phyloP scores from a whole-genome alignment of 495 filamentous ascomycete species.

The Opeltia flavorubescens region DNA sequence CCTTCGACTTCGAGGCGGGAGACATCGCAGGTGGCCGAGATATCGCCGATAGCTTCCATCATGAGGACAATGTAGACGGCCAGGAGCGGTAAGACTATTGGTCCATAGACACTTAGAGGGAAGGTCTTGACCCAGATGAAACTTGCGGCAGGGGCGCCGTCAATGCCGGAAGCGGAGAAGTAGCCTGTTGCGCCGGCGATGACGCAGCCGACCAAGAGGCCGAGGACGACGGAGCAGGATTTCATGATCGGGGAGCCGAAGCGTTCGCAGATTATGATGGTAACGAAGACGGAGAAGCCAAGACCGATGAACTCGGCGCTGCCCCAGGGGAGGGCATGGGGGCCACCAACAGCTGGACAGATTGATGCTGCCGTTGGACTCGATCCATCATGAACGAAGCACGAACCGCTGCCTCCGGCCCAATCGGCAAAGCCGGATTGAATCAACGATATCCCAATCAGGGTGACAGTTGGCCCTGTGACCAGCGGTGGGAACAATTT shows the following conservation, averaged over 20 bases:
- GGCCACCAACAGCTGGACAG: constrained; percentile 59
- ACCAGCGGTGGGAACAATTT: constrained; percentile 80
- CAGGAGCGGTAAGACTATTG: constrained; percentile 68
- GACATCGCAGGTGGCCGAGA: constrained; percentile 53
- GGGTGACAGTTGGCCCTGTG: constrained; percentile 65
- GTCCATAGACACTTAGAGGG: constrained; percentile 64
- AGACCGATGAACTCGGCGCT: constrained; percentile 77
- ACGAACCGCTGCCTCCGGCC: constrained; percentile 63
- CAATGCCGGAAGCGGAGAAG: constrained; percentile 58
- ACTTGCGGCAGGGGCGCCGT: constrained; percentile 50
- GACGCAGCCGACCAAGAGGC: constrained; percentile 74
- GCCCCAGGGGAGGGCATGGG: constrained; percentile 78
- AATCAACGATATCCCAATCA: constrained; percentile 66
- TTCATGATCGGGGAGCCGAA: constrained; percentile 73
- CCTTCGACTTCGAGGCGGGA: constrained; percentile 75
- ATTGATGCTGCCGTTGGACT: constrained; percentile 35
- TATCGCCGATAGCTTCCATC: constrained; percentile 75
- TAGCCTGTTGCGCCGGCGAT: constrained; percentile 76
- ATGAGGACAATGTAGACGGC: constrained; percentile 80
- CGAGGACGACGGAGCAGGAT: constrained; percentile 62
- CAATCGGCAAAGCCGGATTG: constrained; percentile 67
- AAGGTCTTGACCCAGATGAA: constrained; percentile 92
- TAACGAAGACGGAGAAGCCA: constrained; percentile 81
- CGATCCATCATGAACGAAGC: constrained; percentile 37
- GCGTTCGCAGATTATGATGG: constrained; percentile 72